Conservation (phyloP, 768 basidiomycete species). For the Baorangia bicolor region DNA sequence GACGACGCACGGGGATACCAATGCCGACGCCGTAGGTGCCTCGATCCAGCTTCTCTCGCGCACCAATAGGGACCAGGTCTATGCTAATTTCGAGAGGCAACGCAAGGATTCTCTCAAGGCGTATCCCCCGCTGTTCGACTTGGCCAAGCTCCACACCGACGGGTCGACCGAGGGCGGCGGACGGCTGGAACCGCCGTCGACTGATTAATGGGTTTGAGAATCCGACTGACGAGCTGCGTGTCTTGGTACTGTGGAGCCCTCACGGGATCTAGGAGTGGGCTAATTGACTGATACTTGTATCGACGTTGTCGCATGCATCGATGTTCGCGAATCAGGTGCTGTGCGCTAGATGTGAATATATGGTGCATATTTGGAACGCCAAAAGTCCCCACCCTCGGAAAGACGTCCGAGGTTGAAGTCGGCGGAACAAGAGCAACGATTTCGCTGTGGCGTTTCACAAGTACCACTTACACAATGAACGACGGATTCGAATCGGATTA, state of each 20-base stretch:
- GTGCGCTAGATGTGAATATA: background rate
- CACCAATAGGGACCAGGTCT: slow-evolving; percentile 36
- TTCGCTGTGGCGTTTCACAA: too few species aligned
- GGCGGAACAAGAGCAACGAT: background rate
- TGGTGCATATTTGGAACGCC: too few species aligned
- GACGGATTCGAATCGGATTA: background rate
- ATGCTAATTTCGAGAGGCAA: slow-evolving; percentile 22
- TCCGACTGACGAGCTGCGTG: too few species aligned
- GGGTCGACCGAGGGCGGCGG: slow-evolving; percentile 23
- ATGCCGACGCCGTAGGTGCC: slow-evolving; percentile 25
- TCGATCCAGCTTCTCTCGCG: slow-evolving; percentile 43
- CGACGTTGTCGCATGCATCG: background rate
- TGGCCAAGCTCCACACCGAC: slow-evolving; percentile 17
- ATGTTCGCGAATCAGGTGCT: background rate
- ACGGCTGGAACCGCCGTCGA: slow-evolving; percentile 13
- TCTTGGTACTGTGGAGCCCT: too few species aligned
- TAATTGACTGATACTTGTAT: background rate
- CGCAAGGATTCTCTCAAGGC: slow-evolving; percentile 15
- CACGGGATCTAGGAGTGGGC: too few species aligned
- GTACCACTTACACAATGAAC: background rate
- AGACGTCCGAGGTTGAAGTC: background rate
- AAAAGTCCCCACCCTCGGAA: background rate
- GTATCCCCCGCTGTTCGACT: slow-evolving; percentile 25
- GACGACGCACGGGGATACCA: background rate
- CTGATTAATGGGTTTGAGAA: too few species aligned